phyloP scores from a whole-genome alignment of 225 moss, liverwort and hornwort species.

The Polytrichum commune region DNA sequence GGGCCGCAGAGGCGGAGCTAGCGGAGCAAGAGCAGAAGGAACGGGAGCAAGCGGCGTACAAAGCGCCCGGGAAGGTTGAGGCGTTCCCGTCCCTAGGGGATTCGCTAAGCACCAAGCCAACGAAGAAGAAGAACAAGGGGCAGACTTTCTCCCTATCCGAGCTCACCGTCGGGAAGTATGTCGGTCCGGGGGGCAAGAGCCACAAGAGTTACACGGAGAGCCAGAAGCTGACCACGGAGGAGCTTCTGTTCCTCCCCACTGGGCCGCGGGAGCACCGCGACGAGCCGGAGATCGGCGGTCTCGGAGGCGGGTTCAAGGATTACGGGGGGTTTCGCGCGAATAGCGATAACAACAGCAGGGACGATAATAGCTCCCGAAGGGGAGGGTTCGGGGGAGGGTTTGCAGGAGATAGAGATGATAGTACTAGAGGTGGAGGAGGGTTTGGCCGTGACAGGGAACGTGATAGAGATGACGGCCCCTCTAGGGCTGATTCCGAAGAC shows the following conservation, averaged over 20 bases:
- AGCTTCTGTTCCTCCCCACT: conserved; percentile 76
- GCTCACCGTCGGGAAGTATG: conserved; percentile 81
- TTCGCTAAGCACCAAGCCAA: conserved; percentile 47
- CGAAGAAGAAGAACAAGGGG: conserved; percentile 92
- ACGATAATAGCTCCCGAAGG: conserved; percentile 58
- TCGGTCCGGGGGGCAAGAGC: conserved; percentile 76
- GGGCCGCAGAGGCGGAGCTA: conserved; percentile 96
- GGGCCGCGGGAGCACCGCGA: conserved; percentile 74
- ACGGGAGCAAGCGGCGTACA: conserved; percentile 46
- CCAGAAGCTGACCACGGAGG: conserved; percentile 65
- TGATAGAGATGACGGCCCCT: conserved; percentile 79
- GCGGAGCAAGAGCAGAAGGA: conserved; percentile 90
- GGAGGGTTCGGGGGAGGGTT: conserved; percentile 57
- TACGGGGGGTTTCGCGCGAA: conserved; percentile 80
- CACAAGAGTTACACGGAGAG: conserved; percentile 65
- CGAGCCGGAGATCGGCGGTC: conserved; percentile 53
- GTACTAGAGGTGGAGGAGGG: conserved; percentile 46
- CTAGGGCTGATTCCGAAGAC: conserved; percentile 78
- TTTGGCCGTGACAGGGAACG: conserved; percentile 50
- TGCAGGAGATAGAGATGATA: conserved; percentile 61
- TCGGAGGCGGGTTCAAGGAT: conserved; percentile 66
- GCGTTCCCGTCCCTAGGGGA: conserved; percentile 81
- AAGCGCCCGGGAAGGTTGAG: conserved; percentile 54
- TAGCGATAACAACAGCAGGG: conserved; percentile 37
- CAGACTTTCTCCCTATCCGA: conserved; percentile 69